These are phyloP conservation scores for Ricinus communis DNA, from an alignment of 345 rosid species.

Conservation along the genomic window DNA sequence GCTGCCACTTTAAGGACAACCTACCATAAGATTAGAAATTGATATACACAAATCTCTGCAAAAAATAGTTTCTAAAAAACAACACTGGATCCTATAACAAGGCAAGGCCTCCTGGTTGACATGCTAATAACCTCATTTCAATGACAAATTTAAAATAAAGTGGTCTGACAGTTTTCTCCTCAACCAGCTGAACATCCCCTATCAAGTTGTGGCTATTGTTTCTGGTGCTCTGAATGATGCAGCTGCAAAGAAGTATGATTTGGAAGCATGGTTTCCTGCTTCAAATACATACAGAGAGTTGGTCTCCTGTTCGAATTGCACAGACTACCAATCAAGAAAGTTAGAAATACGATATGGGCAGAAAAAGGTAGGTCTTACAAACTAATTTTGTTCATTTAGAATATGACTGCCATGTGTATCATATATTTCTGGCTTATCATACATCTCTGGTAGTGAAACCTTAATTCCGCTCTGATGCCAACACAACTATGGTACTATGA, in stretches of 20 bases:
- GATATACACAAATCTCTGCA: neutral
- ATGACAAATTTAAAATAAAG: neutral
- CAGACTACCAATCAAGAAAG: slow-evolving; percentile 84
- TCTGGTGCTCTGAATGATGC: slow-evolving; percentile 93
- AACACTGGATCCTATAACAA: neutral
- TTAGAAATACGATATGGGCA: slow-evolving; percentile 89
- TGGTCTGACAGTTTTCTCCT: neutral
- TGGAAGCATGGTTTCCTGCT: slow-evolving; percentile 97
- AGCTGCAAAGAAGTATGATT: slow-evolving; percentile 93
- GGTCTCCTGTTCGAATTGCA: slow-evolving; percentile 91
- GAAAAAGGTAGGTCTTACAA: slow-evolving; percentile 58
- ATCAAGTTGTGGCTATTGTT: slow-evolving; percentile 78
- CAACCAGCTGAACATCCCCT: slow-evolving; percentile 76
- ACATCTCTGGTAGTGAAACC: too few species aligned
- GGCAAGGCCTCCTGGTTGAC: neutral
- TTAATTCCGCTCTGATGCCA: too few species aligned
- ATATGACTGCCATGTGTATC: neutral
- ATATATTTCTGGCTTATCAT: neutral
- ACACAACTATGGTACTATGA: too few species aligned
- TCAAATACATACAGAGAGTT: slow-evolving; percentile 86
- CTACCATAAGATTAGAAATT: neutral
- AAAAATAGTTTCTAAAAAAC: neutral
- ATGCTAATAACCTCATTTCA: neutral
- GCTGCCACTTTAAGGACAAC: neutral
- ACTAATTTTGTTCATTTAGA: neutral